phyloP scores from a whole-genome alignment of 345 rosid genomes.

The Brassica nigra region DNA sequence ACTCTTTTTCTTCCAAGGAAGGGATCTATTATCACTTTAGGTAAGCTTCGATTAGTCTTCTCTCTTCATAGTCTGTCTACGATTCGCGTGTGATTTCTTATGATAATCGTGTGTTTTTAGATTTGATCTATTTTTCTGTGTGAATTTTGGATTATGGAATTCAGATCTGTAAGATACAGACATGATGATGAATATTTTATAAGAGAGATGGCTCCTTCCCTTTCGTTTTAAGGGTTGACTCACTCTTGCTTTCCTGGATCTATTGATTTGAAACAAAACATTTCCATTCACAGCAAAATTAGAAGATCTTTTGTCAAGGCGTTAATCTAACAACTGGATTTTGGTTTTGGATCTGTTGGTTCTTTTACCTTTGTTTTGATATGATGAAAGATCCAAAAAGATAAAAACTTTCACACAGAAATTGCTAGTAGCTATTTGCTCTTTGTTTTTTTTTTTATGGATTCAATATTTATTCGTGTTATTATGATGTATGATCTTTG shows the following conservation, averaged over 20 bases:
- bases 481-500: not conserved
- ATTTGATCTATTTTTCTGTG: not conserved
- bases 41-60: constrained; percentile 16
- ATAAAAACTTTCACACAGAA: not conserved
- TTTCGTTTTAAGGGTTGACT: not conserved
- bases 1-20: not conserved
- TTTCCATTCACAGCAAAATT: no score
- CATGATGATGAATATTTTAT: not conserved
- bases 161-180: constrained; percentile 7
- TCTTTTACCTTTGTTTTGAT: not conserved
- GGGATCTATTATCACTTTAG: constrained; percentile 21
- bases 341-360: not conserved
- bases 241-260: constrained; percentile 21
- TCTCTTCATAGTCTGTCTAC: not conserved
- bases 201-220: not conserved
- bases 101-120: not conserved
- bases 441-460: not conserved
- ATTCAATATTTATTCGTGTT: not conserved
- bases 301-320: no score
- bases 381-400: not conserved
- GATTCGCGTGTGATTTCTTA: not conserved
- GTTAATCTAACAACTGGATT: not conserved
- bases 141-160: not conserved
- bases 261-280: not conserved
- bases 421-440: not conserved